phyloP scores from a whole-genome alignment of 1,139 yeast species.

The Sugiyamaella novakii region DNA sequence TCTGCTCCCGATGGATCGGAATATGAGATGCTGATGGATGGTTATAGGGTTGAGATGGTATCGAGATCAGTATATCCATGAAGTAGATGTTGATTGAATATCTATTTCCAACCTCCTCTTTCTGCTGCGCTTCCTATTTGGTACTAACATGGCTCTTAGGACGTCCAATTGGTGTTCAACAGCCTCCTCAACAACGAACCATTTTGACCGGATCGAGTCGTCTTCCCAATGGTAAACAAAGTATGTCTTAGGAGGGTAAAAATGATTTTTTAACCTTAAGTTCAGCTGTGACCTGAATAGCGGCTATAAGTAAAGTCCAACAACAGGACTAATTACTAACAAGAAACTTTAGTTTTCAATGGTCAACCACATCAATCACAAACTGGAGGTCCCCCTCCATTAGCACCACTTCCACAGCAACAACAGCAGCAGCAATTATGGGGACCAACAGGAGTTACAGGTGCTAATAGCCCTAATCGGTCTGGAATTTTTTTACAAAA shows the following conservation, averaged over 20 bases:
- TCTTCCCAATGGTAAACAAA: conserved; percentile 14
- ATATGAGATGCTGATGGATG: no score
- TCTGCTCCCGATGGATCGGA: no score
- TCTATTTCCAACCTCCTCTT: no score
- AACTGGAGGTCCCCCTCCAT: conserved; percentile 6
- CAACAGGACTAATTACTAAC: background rate
- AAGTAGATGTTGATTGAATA: no score
- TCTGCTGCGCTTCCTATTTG: no score
- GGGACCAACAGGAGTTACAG: conserved; percentile 6
- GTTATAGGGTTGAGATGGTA: no score
- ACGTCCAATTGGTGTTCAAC: conserved; percentile 14
- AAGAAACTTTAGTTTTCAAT: conserved; percentile 4
- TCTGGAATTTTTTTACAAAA: background rate
- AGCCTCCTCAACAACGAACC: conserved; percentile 15
- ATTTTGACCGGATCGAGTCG: conserved; percentile 14
- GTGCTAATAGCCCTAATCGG: conserved; percentile 11
- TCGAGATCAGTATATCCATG: no score
- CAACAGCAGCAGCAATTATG: conserved; percentile 16
- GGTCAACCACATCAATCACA: conserved; percentile 11
- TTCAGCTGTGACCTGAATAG: no score
- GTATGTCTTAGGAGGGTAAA: conserved; percentile 9
- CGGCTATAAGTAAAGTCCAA: background rate
- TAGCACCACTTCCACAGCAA: background rate
- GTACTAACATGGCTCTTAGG: conserved; percentile 1
- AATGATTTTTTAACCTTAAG: no score